These are phyloP conservation scores for Kwoniella mangroviensis DNA, from an alignment of 768 basidiomycete species.

Conservation along the genomic window DNA sequence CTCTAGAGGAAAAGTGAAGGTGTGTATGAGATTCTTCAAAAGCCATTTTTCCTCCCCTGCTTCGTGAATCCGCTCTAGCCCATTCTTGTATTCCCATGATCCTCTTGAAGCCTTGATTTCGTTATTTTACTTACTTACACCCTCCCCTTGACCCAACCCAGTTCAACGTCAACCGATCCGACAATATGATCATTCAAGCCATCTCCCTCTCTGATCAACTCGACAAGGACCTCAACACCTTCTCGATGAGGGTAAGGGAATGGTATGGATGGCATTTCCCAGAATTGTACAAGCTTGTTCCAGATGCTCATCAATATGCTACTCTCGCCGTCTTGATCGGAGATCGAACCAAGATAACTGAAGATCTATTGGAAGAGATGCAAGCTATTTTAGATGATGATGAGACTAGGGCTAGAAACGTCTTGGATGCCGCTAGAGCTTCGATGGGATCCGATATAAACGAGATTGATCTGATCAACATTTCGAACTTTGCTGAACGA, in stretches of 20 bases:
- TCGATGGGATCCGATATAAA: slow-evolving; percentile 92
- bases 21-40: slow-evolving; percentile 27
- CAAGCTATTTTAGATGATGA: slow-evolving; percentile 81
- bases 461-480: slow-evolving; percentile 94
- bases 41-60: slow-evolving; percentile 55
- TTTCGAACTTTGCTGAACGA: slow-evolving; percentile 83
- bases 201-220: slow-evolving; percentile 97
- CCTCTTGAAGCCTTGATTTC: slow-evolving; percentile 57
- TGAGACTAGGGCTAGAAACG: slow-evolving; percentile 82
- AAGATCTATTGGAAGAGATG: slow-evolving; percentile 76
- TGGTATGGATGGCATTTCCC: slow-evolving; percentile 99
- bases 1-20: slow-evolving; percentile 96
- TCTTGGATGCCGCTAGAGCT: slow-evolving; percentile 89
- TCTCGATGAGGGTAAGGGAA: slow-evolving; percentile 96
- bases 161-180: slow-evolving; percentile 64
- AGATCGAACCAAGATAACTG: slow-evolving; percentile 73
- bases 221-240: slow-evolving; percentile 98
- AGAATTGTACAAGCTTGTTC: slow-evolving; percentile 87
- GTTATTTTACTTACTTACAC: neutral
- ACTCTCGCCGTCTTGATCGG: slow-evolving; percentile 81
- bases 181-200: slow-evolving; percentile 99
- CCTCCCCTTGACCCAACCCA: slow-evolving; percentile 1
- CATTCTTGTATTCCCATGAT: slow-evolving; percentile 64
- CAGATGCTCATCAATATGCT: slow-evolving; percentile 92
- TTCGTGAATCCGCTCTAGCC: neutral